Evolutionary conservation across 495 filamentous ascomycete species (phyloP).

Genomic region (Penicillium roqueforti): DNA sequence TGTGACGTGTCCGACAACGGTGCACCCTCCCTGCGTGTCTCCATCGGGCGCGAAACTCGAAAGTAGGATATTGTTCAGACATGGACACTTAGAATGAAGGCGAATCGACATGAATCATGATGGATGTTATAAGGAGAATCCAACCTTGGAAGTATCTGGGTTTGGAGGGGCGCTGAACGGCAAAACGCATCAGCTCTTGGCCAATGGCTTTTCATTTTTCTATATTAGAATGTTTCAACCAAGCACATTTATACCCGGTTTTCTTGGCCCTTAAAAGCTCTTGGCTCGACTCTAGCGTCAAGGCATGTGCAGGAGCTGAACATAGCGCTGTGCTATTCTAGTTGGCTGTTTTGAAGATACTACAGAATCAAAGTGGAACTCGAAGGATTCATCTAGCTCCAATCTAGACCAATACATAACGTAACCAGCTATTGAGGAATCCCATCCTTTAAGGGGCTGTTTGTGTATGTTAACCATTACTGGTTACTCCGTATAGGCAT

Average conservation of each 20-base stretch:
- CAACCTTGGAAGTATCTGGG: not conserved
- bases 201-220: not conserved
- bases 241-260: not conserved
- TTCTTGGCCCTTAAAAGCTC: not conserved
- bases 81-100: constrained; percentile 15
- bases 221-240: not conserved
- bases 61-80: constrained; percentile 19
- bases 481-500: not conserved
- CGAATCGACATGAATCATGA: not conserved
- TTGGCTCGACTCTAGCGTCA: not conserved
- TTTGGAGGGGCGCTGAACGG: constrained; percentile 4
- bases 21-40: constrained; percentile 29
- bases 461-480: not conserved
- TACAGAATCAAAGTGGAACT: not conserved
- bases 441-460: not conserved
- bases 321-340: not conserved
- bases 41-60: constrained; percentile 22
- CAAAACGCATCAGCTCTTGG: not conserved
- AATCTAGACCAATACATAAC: not conserved
- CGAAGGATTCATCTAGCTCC: not conserved
- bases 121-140: not conserved
- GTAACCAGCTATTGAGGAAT: not conserved
- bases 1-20: constrained; percentile 19
- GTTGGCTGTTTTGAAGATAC: not conserved
- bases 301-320: not conserved